phyloP scores from a whole-genome alignment of 345 rosid species.

The Carallia pectinifolia region DNA sequence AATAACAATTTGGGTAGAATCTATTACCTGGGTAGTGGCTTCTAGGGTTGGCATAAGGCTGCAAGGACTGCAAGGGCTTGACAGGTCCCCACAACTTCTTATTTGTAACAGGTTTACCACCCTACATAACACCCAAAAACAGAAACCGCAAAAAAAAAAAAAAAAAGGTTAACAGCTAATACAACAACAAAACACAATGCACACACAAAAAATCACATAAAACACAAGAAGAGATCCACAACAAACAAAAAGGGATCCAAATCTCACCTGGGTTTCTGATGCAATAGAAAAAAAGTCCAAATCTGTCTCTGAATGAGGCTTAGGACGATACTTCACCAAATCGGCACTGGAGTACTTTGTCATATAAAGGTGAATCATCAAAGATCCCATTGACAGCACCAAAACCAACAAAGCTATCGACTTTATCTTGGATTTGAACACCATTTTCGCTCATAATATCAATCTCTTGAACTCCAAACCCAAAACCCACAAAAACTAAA shows the following conservation, averaged over 20 bases:
- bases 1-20: constrained; percentile 15
- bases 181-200: not conserved
- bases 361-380: constrained; percentile 73
- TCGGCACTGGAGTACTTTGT: constrained; percentile 66
- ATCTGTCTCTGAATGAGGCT: constrained; percentile 32
- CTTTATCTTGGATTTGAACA: constrained; percentile 81
- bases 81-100: constrained; percentile 79
- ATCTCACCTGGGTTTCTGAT: constrained; percentile 47
- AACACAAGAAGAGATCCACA: not conserved
- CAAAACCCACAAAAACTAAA: not conserved
- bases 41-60: constrained; percentile 94
- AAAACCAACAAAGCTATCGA: constrained; percentile 78
- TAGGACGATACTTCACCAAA: constrained; percentile 49
- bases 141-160: constrained; percentile 5
- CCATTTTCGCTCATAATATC: constrained; percentile 45
- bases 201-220: not conserved
- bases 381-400: constrained; percentile 69
- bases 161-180: not conserved
- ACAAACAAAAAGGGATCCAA: not conserved
- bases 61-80: constrained; percentile 65
- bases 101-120: constrained; percentile 31
- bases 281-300: constrained; percentile 37
- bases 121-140: constrained; percentile 37
- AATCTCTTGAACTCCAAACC: not conserved
- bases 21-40: constrained; percentile 64